These are phyloP conservation scores for Xylaria scruposa DNA, from an alignment of 495 filamentous ascomycete species.

Conservation along the genomic window DNA sequence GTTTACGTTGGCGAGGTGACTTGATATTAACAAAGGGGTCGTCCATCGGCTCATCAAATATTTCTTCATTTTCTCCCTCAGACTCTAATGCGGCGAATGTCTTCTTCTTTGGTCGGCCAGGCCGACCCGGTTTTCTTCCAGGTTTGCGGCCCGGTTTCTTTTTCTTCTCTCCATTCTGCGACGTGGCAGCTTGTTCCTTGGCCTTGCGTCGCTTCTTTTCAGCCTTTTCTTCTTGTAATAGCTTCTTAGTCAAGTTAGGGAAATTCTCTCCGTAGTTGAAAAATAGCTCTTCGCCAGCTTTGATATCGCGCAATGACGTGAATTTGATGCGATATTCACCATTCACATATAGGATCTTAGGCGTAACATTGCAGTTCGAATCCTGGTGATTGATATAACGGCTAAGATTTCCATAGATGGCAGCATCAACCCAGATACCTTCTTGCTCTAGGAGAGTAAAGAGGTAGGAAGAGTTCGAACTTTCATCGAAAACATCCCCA, in stretches of 20 bases:
- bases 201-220: constrained; percentile 45
- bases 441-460: constrained; percentile 67
- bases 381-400: constrained; percentile 75
- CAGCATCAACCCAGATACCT: constrained; percentile 59
- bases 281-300: constrained; percentile 70
- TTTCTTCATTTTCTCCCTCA: constrained; percentile 36
- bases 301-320: constrained; percentile 63
- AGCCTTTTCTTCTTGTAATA: constrained; percentile 52
- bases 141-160: constrained; percentile 44
- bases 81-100: constrained; percentile 35
- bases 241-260: constrained; percentile 57
- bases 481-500: constrained; percentile 68
- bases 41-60: constrained; percentile 33
- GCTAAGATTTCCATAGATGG: constrained; percentile 60
- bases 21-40: constrained; percentile 32
- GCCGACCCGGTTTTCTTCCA: constrained; percentile 39
- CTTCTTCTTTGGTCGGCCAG: constrained; percentile 40
- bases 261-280: constrained; percentile 70
- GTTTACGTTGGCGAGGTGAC: constrained; percentile 31
- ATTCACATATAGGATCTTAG: constrained; percentile 68
- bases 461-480: constrained; percentile 65
- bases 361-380: constrained; percentile 58
- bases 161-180: constrained; percentile 35
- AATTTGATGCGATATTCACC: constrained; percentile 73
- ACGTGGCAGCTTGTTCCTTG: constrained; percentile 37